phyloP scores from a whole-genome alignment of 441 rosid species.

The Heliophila coronopifolia region DNA sequence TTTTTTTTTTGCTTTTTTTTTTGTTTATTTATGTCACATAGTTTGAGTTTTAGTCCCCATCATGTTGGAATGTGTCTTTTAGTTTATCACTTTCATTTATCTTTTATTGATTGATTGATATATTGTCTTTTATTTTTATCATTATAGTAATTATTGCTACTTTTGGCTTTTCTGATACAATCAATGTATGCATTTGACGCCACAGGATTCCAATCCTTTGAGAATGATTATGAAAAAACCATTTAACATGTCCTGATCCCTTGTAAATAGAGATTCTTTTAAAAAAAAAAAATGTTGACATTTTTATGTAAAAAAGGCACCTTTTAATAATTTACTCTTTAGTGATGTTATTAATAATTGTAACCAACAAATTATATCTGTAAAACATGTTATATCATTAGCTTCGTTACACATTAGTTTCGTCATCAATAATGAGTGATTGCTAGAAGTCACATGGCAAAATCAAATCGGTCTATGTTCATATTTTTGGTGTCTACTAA shows the following conservation, averaged over 20 bases:
- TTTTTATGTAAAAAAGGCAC: too few species aligned
- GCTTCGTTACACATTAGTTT: background rate
- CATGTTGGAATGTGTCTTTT: constrained; percentile 13
- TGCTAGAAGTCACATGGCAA: constrained; percentile 3
- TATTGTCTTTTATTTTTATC: constrained; percentile 12
- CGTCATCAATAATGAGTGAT: background rate
- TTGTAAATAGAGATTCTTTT: too few species aligned
- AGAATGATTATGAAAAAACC: too few species aligned
- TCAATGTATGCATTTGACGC: constrained; percentile 20
- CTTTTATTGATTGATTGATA: background rate
- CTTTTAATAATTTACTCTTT: too few species aligned
- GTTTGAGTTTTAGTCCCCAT: constrained; percentile 7
- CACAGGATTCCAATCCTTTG: too few species aligned
- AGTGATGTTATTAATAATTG: background rate
- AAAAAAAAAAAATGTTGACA: too few species aligned
- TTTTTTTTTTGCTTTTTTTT: background rate
- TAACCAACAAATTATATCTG: constrained; percentile 1
- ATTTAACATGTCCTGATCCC: too few species aligned
- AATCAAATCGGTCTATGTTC: background rate
- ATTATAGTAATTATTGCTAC: constrained; percentile 2
- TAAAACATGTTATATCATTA: background rate
- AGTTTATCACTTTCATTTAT: constrained; percentile 12
- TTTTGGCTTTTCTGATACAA: constrained; percentile 23
- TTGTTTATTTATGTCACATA: background rate
- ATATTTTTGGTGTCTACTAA: constrained; percentile 7